Evolutionary conservation across 371 early-diverging fungal genomes (phyloP).

Genomic region (Apophysomyces elegans): DNA sequence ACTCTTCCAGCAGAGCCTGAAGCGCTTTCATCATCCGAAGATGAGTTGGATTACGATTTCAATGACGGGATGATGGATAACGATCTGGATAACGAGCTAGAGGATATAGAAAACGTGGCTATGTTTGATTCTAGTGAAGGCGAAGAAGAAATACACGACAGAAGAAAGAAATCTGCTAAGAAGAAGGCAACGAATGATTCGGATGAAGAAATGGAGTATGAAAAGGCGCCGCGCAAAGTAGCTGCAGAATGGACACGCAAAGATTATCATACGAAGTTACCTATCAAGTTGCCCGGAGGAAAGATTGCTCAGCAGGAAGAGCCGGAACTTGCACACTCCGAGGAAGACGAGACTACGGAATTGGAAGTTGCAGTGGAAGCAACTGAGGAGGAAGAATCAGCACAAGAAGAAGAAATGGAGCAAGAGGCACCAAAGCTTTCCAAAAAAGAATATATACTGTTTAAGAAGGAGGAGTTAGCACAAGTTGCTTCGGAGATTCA

Average conservation of each 20-base stretch:
- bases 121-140: constrained; percentile 15
- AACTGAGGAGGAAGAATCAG: constrained; percentile 23
- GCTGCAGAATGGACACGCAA: constrained; percentile 59
- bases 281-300: constrained; percentile 70
- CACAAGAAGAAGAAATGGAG: constrained; percentile 12
- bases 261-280: constrained; percentile 55
- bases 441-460: constrained; percentile 61
- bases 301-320: constrained; percentile 42
- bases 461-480: constrained; percentile 82
- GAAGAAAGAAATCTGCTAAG: constrained; percentile 15
- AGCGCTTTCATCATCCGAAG: constrained; percentile 45
- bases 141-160: constrained; percentile 15
- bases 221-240: constrained; percentile 58
- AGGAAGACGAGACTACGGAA: constrained; percentile 20
- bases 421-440: constrained; percentile 22
- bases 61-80: constrained; percentile 27
- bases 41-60: constrained; percentile 34
- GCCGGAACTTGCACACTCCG: constrained; percentile 23
- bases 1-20: constrained; percentile 25
- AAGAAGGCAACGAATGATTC: constrained; percentile 29
- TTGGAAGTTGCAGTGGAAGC: constrained; percentile 16
- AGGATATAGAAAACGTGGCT: constrained; percentile 33
- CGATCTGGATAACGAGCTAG: constrained; percentile 15
- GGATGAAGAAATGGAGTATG: constrained; percentile 71
- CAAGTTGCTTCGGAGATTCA: constrained; percentile 72